Base-by-base conservation (phyloP, 495 filamentous ascomycete species). In the Echria macrotheca region DNA sequence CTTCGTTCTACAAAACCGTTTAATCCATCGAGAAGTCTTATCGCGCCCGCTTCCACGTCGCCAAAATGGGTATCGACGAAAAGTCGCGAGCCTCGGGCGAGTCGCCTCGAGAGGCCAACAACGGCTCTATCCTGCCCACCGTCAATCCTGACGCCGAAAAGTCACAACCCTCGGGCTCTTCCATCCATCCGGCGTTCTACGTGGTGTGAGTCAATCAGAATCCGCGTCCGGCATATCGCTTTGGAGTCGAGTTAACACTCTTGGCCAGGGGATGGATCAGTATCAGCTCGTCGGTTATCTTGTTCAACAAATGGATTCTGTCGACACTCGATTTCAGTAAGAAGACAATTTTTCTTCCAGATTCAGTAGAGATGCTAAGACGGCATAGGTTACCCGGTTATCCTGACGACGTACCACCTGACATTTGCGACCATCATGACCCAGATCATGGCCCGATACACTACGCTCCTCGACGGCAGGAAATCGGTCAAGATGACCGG, bases 231-330 rank as follows among this genome's bases (percentile, higher is more conserved):
- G 19, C n/a, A 25, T 29, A 5, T 15, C 9, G 11, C 44, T 22
- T 15, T 18, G 33, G 26, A 37, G 1, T 4, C 25, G 18, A 17
- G 17, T 18, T 31, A 28, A 31, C 31, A 37, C n/a, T 23, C 18
- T 32, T 7, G 35, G 52, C 44, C 65, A 97, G 91, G 55, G 69
- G 80, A 62, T 98, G 93, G 93, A 97, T 98, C 55, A 67, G 80
- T 47, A 71, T 95, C 59, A 95, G 89, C 64, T 96, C 91, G 25
- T 86, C 81, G 54, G 89, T 95, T 54, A 98, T 98, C 59, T 72
- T 97, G 35, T 98, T 96, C 84, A 97, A 98, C 84, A 98, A 98
- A 80, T 91, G 87, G 80, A 90, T 98, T 55, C 79, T 97, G 45
- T 82, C 87, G 59, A 86, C 80, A 22, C 77, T 81, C 55, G 73